Percentiles rank a stretch among this genome's conserved stretches.
These are phyloP conservation scores for Aspergillus sp. DNA, from an alignment of 2,329 filamentous ascomycete species.

Conservation along the genomic window DNA sequence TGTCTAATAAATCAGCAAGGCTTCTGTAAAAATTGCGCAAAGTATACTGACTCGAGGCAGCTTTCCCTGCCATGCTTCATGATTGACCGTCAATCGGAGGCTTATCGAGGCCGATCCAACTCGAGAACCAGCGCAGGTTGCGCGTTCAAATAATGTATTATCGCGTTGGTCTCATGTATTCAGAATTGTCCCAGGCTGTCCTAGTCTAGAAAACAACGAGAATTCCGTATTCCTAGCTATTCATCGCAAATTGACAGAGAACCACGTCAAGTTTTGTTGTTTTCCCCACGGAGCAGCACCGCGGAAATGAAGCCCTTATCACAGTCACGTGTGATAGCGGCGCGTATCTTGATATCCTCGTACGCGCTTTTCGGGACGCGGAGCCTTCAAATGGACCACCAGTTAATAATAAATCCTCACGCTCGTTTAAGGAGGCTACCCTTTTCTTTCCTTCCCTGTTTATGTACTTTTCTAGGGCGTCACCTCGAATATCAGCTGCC, in stretches of 20 bases:
- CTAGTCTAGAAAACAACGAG: not conserved
- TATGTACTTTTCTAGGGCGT: slow-evolving; percentile 29
- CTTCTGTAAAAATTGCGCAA: not conserved
- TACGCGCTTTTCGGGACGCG: slow-evolving; percentile 1
- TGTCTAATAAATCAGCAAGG: slow-evolving; percentile 45
- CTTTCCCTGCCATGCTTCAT: slow-evolving; percentile 45
- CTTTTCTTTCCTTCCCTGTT: slow-evolving; percentile 10
- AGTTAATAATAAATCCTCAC: not conserved
- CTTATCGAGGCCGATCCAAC: slow-evolving; percentile 1
- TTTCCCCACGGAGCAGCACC: slow-evolving; percentile 8
- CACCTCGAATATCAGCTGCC: slow-evolving; percentile 19
- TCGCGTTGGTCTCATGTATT: not conserved
- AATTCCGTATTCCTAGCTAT: not conserved
- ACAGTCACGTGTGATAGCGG: slow-evolving; percentile 22
- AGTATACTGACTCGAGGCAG: slow-evolving; percentile 32
- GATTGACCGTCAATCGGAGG: slow-evolving; percentile 18
- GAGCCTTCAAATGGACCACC: not conserved
- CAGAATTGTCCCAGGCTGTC: too few species aligned
- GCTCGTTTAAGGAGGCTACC: not conserved
- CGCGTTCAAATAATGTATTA: not conserved
- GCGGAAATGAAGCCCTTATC: slow-evolving; percentile 20
- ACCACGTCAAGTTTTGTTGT: not conserved
- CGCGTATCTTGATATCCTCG: slow-evolving; percentile 8
- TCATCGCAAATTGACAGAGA: not conserved
- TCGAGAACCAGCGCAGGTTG: slow-evolving; percentile 5